Evolutionary conservation across 2,329 filamentous ascomycete species (phyloP).

Genomic region (Alternaria rosae): DNA sequence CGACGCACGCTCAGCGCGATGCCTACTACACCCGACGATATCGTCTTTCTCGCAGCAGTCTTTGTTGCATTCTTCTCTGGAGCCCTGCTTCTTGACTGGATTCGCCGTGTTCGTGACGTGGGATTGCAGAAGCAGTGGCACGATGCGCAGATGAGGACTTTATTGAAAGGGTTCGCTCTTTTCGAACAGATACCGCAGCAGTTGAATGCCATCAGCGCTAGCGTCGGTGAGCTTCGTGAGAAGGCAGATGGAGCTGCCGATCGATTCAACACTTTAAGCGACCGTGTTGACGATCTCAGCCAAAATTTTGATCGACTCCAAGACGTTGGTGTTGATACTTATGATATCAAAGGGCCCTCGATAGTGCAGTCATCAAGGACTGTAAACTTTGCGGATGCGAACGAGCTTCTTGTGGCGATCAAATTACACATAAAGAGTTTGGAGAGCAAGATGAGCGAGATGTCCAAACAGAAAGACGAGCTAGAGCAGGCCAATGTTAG

Average conservation of each 20-base stretch:
- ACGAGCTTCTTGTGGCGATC: neutral
- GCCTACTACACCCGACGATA: neutral
- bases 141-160: neutral
- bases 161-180: neutral
- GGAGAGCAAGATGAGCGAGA: neutral
- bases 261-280: neutral
- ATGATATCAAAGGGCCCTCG: neutral
- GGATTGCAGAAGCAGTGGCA: neutral
- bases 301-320: neutral
- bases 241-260: neutral
- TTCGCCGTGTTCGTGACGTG: neutral
- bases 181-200: neutral
- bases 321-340: neutral
- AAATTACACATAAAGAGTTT: neutral
- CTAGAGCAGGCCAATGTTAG: neutral
- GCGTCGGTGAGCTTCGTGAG: neutral
- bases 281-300: neutral
- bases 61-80: neutral
- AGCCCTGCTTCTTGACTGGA: neutral
- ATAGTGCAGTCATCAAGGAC: neutral
- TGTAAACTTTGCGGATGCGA: neutral
- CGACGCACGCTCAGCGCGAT: neutral
- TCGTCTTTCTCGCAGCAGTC: neutral
- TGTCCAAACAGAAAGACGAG: neutral
- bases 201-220: neutral